Base-by-base conservation (phyloP, 2,329 filamentous ascomycete genomes). In the Beauveria pseudobassiana region DNA sequence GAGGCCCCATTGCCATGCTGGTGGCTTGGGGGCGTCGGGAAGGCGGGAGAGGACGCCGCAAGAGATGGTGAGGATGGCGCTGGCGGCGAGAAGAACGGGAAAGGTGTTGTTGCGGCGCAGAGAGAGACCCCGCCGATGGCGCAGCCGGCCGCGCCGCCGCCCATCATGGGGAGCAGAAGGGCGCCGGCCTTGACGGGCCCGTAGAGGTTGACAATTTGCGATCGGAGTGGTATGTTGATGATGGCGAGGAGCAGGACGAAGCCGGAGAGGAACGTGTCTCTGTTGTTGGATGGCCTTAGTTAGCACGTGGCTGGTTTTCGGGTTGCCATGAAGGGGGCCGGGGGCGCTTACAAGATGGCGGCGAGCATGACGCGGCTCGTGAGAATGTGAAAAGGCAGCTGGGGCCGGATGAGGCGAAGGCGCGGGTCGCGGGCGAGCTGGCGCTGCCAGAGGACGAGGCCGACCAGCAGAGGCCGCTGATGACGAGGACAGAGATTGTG, bases 121-220 rank as follows among this genome's bases (percentile, higher is more conserved):
- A 18, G 64, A 64, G 16, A 64, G 61, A 14, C 50, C 65, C 66
- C 66, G 16, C 65, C 65, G n/a, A 67, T 9, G 1, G 60, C 63
- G 16, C 64, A 67, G 24, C 66, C 65, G 10, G 62, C 55, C 1
- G 66, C 65, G 48, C 58, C 64, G 40, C 64, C 62, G 8, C 63
- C 67, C 66, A 69, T 67, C 57, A 66, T 62, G 18, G 67, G 67
- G 14, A 68, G 65, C 8, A 69, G 62, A 18, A 67, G 57, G 20
- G 64, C 62, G 10, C 67, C 67, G 30, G 67, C 62, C 53, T 65
- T 67, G n/a, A 67, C 65, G 20, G 64, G 64, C 7, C 63, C 62
- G 58, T 67, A 66, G 8, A 65, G 40, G 48, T 69, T 67, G 26
- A 66, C 66, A 24, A 69, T 66, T 54, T 69, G 64, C 12, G 66